Conservation (phyloP, 2,329 filamentous ascomycete species). For the Myriosclerotinia duriaeana region DNA sequence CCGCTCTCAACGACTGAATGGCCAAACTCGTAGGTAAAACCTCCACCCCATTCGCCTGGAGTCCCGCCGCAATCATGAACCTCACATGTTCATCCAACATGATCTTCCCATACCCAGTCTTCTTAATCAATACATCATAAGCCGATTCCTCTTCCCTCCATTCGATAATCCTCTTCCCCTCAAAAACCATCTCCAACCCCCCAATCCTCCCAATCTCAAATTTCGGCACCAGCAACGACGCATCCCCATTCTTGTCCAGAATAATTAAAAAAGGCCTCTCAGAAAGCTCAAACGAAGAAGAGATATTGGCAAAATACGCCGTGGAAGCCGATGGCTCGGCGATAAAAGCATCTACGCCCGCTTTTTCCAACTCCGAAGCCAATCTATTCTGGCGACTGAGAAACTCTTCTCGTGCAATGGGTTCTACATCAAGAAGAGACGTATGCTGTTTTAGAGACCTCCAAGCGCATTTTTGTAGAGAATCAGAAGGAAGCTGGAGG, state of each 20-base stretch:
- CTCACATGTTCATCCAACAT: constrained; percentile 65
- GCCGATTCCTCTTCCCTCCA: constrained; percentile 66
- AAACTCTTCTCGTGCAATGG: constrained; percentile 32
- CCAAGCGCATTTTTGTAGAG: constrained; percentile 30
- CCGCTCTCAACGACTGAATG: constrained; percentile 57
- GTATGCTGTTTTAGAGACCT: constrained; percentile 27
- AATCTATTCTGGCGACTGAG: constrained; percentile 30
- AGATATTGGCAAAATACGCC: constrained; percentile 61
- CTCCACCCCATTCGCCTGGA: constrained; percentile 52
- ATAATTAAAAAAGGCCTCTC: constrained; percentile 63
- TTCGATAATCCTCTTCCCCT: constrained; percentile 48
- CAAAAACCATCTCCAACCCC: constrained; percentile 54
- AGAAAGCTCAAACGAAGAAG: constrained; percentile 58
- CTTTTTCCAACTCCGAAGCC: constrained; percentile 29
- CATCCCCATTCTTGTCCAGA: constrained; percentile 50
- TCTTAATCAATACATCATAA: constrained; percentile 54
- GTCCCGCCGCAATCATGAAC: constrained; percentile 60
- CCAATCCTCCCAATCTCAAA: constrained; percentile 60
- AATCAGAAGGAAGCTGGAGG: not conserved
- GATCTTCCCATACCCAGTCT: constrained; percentile 44
- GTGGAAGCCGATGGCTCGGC: constrained; percentile 64
- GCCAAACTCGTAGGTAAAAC: constrained; percentile 52
- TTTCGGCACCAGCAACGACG: constrained; percentile 57
- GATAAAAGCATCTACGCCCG: constrained; percentile 55
- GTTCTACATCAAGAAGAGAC: constrained; percentile 30